Evolutionary conservation across 306 rosid genomes (phyloP).

Genomic region (Cucurbita moschata): DNA sequence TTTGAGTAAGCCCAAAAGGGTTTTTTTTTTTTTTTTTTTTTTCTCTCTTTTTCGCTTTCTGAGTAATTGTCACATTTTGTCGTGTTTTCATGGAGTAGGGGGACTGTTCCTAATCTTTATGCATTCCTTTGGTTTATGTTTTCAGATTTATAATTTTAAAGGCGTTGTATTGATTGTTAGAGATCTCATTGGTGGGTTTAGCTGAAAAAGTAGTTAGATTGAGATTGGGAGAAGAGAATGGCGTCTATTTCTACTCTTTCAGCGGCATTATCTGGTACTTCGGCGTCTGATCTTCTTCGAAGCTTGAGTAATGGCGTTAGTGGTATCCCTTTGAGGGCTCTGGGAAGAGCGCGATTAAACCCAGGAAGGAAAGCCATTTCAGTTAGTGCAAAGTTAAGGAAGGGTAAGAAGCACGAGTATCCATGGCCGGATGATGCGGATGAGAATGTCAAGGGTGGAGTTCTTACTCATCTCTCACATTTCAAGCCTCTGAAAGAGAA

Average conservation of each 20-base stretch:
- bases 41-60: not conserved
- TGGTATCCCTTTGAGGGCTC: conserved; percentile 54
- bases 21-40: not conserved
- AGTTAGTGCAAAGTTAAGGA: conserved; percentile 51
- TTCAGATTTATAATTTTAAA: conserved; percentile 13
- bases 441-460: conserved; percentile 74
- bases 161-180: conserved; percentile 9
- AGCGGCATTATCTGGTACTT: conserved; percentile 32
- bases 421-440: conserved; percentile 86
- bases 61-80: not conserved
- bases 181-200: conserved; percentile 24
- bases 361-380: conserved; percentile 34
- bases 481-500: conserved; percentile 77
- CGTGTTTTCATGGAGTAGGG: not conserved
- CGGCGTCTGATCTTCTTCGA: conserved; percentile 81
- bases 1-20: too few species aligned
- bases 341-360: conserved; percentile 42
- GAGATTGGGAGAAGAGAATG: conserved; percentile 32
- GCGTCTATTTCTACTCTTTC: conserved; percentile 46
- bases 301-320: conserved; percentile 50
- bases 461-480: conserved; percentile 46
- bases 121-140: not conserved
- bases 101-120: not conserved
- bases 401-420: conserved; percentile 65
- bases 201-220: conserved; percentile 7